A percentile compares a stretch with the other conserved stretches of the same genome.
These are phyloP conservation scores for Remersonia thermophila DNA, from an alignment of 2,329 filamentous ascomycete genomes.

Conservation along the genomic window DNA sequence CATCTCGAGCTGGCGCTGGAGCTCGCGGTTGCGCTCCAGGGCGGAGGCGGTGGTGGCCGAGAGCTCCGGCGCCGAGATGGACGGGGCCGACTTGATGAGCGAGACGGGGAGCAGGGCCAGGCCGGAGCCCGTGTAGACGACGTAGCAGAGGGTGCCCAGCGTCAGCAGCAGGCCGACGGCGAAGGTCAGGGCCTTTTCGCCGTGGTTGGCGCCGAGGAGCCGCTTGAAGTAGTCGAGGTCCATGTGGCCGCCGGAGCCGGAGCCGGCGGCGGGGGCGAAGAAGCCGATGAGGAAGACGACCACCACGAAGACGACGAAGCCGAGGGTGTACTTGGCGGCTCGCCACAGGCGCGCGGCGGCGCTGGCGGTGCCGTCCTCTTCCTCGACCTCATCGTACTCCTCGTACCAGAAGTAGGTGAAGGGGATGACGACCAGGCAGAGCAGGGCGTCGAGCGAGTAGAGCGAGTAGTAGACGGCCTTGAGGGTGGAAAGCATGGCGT, in stretches of 20 bases:
- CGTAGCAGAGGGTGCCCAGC: constrained; percentile 73
- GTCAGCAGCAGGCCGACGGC: constrained; percentile 78
- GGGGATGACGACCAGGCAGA: constrained; percentile 81
- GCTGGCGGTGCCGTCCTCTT: constrained; percentile 65
- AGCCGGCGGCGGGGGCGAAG: constrained; percentile 72
- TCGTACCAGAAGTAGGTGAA: constrained; percentile 99
- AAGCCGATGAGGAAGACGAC: constrained; percentile 86
- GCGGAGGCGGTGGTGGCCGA: constrained; percentile 66
- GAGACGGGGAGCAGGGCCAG: constrained; percentile 80
- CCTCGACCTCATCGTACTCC: constrained; percentile 85
- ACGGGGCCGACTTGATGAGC: constrained; percentile 83
- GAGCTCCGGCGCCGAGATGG: constrained; percentile 69
- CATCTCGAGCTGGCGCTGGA: constrained; percentile 81
- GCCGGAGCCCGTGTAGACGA: constrained; percentile 78
- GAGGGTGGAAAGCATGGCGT: constrained; percentile 66
- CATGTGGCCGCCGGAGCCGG: constrained; percentile 51
- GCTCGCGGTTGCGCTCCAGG: constrained; percentile 77
- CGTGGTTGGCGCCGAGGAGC: constrained; percentile 72
- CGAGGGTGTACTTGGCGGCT: constrained; percentile 83
- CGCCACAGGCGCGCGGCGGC: constrained; percentile 60
- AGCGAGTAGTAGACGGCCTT: constrained; percentile 85
- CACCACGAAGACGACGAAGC: constrained; percentile 67
- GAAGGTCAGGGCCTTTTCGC: constrained; percentile 86
- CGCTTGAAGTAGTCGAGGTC: constrained; percentile 89
- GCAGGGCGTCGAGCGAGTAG: constrained; percentile 79